Evolutionary conservation across 2,329 filamentous ascomycete genomes (phyloP), one percentile per base, ranked within the genome.

Genomic region (Anthostomella pinea): DNA sequence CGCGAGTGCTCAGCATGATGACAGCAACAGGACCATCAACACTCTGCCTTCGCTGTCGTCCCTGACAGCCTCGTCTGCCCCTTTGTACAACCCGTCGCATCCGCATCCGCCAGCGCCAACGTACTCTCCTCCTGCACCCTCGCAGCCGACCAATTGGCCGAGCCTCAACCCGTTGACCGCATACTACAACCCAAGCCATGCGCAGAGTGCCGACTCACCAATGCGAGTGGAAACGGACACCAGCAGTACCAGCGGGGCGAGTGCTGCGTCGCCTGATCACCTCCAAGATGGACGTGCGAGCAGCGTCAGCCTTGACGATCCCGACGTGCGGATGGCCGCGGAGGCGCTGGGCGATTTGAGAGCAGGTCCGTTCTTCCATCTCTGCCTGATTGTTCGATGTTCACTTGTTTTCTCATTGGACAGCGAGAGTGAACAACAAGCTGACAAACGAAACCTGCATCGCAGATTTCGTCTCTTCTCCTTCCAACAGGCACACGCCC

Each of bases 301-400:
- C 38, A 78, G 72, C 41, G 72, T 80, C 30, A 79, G 67, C 41
- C 59, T 84, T 18, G 81, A 84, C 51, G 80, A 84, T 46, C 79
- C 80, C 3, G 79, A 83, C 51, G 81, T 85, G 22, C 72, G 79
- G 26, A 68, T 83, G 50, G 85, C 85, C 16, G 85, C 85, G 19
- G 83, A 89, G 61, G 85, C 85, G 6, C 67, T 90, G 10, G 84
- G 85, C 31, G 83, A 87, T 50, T 70, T 90, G 42, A 75, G 81
- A 63, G 81, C 84, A 52, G 83, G 85, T 88, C 67, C 57, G 73
- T 63, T 29, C 30, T 36, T 26, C 22, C 19, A 23, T 21, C 27
- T 35, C 43, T 26, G 39, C 40, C 41, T 27, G 27, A 38, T 19
- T 34, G 30, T 40, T 36, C 24, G n/a, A n/a, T n/a, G n/a, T n/a